Evolutionary conservation across 192 early-diverging fungal species (phyloP).

Genomic region (Glomus cerebriforme): DNA sequence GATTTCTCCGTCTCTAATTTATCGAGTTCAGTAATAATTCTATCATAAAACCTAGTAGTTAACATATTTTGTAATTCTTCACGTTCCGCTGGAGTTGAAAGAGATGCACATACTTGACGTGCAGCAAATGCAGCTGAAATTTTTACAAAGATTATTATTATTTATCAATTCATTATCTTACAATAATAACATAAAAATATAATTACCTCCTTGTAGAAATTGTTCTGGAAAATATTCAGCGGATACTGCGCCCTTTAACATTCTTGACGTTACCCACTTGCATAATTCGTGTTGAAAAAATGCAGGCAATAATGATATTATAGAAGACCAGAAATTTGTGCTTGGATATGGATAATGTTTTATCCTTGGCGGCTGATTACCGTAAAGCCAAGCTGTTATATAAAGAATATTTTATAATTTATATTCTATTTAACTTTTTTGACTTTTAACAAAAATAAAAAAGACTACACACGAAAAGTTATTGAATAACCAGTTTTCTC

Average conservation of each 20-base stretch:
- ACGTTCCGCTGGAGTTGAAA: not conserved
- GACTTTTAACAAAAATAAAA: not conserved
- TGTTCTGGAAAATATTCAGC: slow-evolving; percentile 42
- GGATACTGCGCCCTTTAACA: slow-evolving; percentile 31
- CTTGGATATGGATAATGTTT: slow-evolving; percentile 40
- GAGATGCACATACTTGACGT: slow-evolving; percentile 26
- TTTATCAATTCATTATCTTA: no score
- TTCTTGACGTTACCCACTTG: slow-evolving; percentile 27
- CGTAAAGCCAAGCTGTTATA: slow-evolving; percentile 16
- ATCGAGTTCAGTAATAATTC: slow-evolving; percentile 22
- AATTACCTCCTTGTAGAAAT: slow-evolving; percentile 43
- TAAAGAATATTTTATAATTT: not conserved
- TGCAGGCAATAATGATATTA: slow-evolving; percentile 35
- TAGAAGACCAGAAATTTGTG: slow-evolving; percentile 14
- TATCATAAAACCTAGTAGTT: slow-evolving; percentile 35
- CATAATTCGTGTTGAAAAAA: slow-evolving; percentile 35
- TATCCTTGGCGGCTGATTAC: slow-evolving; percentile 36
- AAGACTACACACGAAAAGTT: slow-evolving; percentile 24
- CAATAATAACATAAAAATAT: not conserved
- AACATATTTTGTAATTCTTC: slow-evolving; percentile 24
- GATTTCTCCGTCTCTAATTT: slow-evolving; percentile 20
- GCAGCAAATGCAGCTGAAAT: not conserved
- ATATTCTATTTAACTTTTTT: not conserved
- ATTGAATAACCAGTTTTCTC: not conserved
- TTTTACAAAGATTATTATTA: not conserved